Conservation (phyloP, 805 yeast species). For the Metschnikowia anglica region DNA sequence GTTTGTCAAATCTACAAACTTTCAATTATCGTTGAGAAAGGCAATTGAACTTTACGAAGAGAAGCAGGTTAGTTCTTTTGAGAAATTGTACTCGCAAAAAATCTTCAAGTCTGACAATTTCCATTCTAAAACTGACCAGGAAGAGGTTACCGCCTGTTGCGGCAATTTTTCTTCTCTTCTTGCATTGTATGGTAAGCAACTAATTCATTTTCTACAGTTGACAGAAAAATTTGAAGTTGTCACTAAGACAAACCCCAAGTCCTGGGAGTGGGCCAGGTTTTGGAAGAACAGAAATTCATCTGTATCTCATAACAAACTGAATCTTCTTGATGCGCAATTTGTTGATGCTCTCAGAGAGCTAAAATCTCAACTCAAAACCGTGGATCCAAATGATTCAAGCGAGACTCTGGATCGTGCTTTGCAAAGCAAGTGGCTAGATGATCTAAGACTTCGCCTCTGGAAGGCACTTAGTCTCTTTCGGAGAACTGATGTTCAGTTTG, state of each 20-base stretch:
- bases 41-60: slow-evolving; percentile 57
- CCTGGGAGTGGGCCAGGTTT: slow-evolving; percentile 55
- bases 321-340: slow-evolving; percentile 16
- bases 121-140: slow-evolving; percentile 57
- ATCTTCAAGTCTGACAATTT: slow-evolving; percentile 42
- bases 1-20: slow-evolving; percentile 44
- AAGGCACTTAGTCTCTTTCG: slow-evolving; percentile 49
- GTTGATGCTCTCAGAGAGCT: slow-evolving; percentile 22
- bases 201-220: slow-evolving; percentile 46
- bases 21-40: slow-evolving; percentile 43
- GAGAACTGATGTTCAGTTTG: slow-evolving; percentile 71
- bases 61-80: slow-evolving; percentile 58
- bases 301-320: slow-evolving; percentile 11
- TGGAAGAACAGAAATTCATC: slow-evolving; percentile 37
- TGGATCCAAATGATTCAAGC: background rate
- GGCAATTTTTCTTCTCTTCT: slow-evolving; percentile 73
- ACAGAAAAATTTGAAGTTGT: slow-evolving; percentile 41
- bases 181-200: slow-evolving; percentile 60
- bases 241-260: slow-evolving; percentile 23
- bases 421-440: slow-evolving; percentile 5
- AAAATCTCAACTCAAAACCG: slow-evolving; percentile 15
- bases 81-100: slow-evolving; percentile 55
- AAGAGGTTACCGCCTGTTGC: slow-evolving; percentile 81
- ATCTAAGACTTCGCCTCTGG: slow-evolving; percentile 42
- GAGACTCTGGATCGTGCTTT: background rate